A percentile compares a stretch with the other conserved stretches of the same genome.
Evolutionary conservation across 345 rosid genomes (phyloP).

Genomic region (Pistacia atlantica): DNA sequence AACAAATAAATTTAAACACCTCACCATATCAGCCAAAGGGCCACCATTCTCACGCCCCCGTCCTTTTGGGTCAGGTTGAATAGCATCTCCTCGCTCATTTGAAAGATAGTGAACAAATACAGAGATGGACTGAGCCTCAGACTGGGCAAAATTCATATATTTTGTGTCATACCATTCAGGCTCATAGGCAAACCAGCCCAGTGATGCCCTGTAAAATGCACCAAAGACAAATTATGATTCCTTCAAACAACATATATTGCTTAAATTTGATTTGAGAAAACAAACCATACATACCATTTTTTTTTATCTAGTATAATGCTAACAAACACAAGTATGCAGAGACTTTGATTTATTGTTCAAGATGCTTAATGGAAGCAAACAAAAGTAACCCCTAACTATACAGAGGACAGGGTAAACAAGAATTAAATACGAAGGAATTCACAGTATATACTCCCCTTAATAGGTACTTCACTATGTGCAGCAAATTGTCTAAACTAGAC

Average conservation of each 20-base stretch:
- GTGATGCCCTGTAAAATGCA: slow-evolving; percentile 68
- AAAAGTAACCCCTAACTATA: not conserved
- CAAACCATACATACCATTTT: not conserved
- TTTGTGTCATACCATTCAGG: slow-evolving; percentile 86
- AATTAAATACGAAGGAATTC: slow-evolving; percentile 1
- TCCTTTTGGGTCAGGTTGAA: slow-evolving; percentile 68
- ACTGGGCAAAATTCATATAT: slow-evolving; percentile 64
- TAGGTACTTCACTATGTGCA: not conserved
- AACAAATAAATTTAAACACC: slow-evolving; percentile 10
- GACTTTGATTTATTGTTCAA: not conserved
- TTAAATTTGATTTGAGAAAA: not conserved
- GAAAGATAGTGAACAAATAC: slow-evolving; percentile 79
- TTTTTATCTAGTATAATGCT: slow-evolving; percentile 3
- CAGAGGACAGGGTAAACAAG: not conserved
- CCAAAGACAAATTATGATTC: slow-evolving; percentile 27
- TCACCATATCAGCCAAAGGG: slow-evolving; percentile 65
- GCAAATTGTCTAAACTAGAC: slow-evolving; percentile 2
- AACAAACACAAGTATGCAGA: not conserved
- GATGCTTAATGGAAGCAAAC: not conserved
- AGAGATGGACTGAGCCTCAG: slow-evolving; percentile 88
- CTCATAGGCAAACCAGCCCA: slow-evolving; percentile 99
- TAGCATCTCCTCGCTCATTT: slow-evolving; percentile 62
- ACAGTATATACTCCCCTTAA: slow-evolving; percentile 2
- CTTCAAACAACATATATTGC: slow-evolving; percentile 3
- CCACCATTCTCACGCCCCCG: slow-evolving; percentile 57